Evolutionary conservation across 2,329 filamentous ascomycete genomes (phyloP).

Genomic region (Talaromyces islandicus): DNA sequence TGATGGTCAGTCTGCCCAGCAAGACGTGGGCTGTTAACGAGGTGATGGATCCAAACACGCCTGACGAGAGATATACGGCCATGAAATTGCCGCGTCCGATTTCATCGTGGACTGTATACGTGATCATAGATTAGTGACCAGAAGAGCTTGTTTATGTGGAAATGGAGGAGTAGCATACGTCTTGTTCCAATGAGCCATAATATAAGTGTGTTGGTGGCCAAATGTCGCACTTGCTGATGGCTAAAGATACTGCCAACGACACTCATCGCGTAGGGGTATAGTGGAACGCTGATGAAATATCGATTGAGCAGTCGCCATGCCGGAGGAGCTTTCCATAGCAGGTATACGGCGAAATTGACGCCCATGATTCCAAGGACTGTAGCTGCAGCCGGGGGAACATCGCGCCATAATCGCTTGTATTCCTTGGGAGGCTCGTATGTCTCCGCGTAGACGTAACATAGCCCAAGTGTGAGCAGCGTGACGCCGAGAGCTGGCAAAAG

Average conservation of each 20-base stretch:
- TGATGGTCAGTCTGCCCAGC: constrained; percentile 36
- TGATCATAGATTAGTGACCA: background rate
- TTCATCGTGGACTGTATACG: constrained; percentile 45
- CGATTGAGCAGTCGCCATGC: constrained; percentile 52
- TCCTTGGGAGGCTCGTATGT: constrained; percentile 45
- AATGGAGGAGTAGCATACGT: constrained; percentile 24
- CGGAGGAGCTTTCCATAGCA: constrained; percentile 49
- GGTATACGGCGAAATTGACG: constrained; percentile 45
- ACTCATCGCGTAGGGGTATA: constrained; percentile 48
- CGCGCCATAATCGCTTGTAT: constrained; percentile 45
- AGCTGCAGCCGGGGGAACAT: constrained; percentile 45
- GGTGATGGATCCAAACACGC: constrained; percentile 41
- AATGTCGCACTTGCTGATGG: constrained; percentile 49
- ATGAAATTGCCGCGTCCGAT: constrained; percentile 52
- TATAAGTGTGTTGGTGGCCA: constrained; percentile 49
- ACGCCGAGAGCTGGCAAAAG: constrained; percentile 42
- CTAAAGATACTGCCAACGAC: constrained; percentile 52
- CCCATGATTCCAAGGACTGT: constrained; percentile 47
- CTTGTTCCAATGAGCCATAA: constrained; percentile 50
- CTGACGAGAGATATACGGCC: constrained; percentile 46
- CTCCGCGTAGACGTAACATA: constrained; percentile 41
- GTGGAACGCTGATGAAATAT: constrained; percentile 49
- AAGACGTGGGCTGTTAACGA: constrained; percentile 43
- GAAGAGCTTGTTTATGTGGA: background rate
- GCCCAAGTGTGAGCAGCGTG: constrained; percentile 30